These are phyloP conservation scores for Otatea glauca DNA, from an alignment of 176 grass and related monocot genomes.

Conservation along the genomic window DNA sequence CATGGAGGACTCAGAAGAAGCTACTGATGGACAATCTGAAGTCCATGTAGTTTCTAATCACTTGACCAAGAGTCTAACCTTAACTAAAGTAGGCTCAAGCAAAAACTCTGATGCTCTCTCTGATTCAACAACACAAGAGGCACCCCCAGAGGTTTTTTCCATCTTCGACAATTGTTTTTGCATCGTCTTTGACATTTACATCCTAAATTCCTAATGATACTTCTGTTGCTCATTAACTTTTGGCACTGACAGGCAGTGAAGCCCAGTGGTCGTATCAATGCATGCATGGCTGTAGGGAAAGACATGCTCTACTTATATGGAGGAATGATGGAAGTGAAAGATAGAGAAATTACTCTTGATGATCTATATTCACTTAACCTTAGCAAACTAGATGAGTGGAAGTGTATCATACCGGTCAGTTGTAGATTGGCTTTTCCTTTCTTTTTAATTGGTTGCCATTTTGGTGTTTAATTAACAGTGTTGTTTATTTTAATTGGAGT, in stretches of 20 bases:
- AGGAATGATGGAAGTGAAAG: constrained; percentile 97
- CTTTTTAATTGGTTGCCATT: constrained; percentile 35
- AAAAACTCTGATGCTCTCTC: constrained; percentile 52
- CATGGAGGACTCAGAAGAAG: constrained; percentile 63
- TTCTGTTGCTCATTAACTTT: constrained; percentile 37
- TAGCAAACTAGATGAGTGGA: constrained; percentile 98
- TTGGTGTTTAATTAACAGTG: constrained; percentile 2
- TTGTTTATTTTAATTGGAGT: constrained; percentile 14
- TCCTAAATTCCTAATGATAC: constrained; percentile 18
- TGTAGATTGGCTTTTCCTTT: constrained; percentile 12
- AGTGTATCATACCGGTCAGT: constrained; percentile 87
- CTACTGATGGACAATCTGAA: constrained; percentile 51
- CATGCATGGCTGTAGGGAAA: constrained; percentile 87
- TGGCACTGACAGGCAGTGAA: constrained; percentile 62
- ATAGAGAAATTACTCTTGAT: constrained; percentile 96
- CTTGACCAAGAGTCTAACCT: constrained; percentile 70
- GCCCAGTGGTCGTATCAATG: constrained; percentile 92
- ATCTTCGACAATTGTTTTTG: not conserved
- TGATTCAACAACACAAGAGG: constrained; percentile 63
- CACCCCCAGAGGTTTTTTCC: constrained; percentile 60
- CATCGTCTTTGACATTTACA: constrained; percentile 30
- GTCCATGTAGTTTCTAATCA: constrained; percentile 76
- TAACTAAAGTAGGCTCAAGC: constrained; percentile 56
- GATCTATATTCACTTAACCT: constrained; percentile 97
- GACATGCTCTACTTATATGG: constrained; percentile 93